Conservation (phyloP, 2,329 filamentous ascomycete genomes). For the Emericellopsis cladophorae region DNA sequence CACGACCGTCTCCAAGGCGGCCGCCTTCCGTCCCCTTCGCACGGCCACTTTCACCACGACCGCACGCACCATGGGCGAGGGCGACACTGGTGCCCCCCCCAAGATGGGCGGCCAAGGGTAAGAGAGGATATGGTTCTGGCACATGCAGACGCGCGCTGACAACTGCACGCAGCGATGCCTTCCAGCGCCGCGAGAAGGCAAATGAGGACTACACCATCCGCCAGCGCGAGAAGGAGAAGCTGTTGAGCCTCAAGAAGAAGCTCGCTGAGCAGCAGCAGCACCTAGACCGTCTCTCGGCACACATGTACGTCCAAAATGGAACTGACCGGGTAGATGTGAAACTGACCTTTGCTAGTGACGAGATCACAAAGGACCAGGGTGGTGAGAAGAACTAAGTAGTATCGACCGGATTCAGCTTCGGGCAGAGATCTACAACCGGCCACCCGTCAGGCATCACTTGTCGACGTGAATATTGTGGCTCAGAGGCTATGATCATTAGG, state of each 20-base stretch:
- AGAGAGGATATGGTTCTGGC: slow-evolving; percentile 12
- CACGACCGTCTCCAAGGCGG: slow-evolving; percentile 44
- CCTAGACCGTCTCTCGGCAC: slow-evolving; percentile 71
- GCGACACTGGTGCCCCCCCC: slow-evolving; percentile 53
- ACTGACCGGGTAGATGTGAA: not conserved
- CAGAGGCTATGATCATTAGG: not conserved
- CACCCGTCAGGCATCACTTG: no score
- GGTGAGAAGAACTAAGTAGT: slow-evolving; percentile 49
- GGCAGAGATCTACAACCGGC: no score
- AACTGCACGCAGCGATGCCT: slow-evolving; percentile 57
- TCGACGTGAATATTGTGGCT: no score
- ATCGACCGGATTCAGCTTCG: not conserved
- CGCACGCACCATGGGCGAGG: slow-evolving; percentile 50
- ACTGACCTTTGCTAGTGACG: slow-evolving; percentile 41
- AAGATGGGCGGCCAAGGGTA: slow-evolving; percentile 40
- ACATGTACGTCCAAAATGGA: slow-evolving; percentile 52
- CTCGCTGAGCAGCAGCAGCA: slow-evolving; percentile 69
- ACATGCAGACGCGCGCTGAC: not conserved
- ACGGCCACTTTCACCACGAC: slow-evolving; percentile 48
- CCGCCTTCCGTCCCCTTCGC: slow-evolving; percentile 38
- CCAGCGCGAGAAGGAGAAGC: slow-evolving; percentile 84
- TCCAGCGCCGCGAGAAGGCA: slow-evolving; percentile 84
- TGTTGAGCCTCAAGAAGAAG: slow-evolving; percentile 60
- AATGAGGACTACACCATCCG: slow-evolving; percentile 76
- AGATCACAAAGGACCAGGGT: slow-evolving; percentile 60